Evolutionary conservation across 2,329 filamentous ascomycete species (phyloP).

Genomic region (Cladosporium sp.): DNA sequence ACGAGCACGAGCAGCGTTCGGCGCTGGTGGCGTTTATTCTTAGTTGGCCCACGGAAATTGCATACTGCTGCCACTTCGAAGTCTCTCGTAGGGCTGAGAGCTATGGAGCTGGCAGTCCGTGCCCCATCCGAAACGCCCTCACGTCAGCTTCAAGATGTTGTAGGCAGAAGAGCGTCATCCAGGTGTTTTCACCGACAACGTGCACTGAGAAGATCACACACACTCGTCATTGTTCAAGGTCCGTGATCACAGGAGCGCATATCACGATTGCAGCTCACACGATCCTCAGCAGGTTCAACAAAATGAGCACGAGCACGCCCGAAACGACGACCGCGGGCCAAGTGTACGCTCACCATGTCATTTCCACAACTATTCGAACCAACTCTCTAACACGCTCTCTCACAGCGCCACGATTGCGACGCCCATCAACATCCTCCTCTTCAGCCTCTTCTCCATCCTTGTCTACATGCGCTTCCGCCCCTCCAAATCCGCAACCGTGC

Average conservation of each 20-base stretch:
- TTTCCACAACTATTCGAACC: neutral
- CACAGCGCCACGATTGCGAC: constrained; percentile 56
- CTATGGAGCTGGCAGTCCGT: neutral
- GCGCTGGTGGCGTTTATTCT: neutral
- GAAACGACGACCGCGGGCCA: constrained; percentile 39
- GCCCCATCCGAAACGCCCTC: neutral
- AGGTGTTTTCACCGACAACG: neutral
- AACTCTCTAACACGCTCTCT: neutral
- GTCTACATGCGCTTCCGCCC: constrained; percentile 62
- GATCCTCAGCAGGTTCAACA: constrained; percentile 10
- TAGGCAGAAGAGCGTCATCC: neutral
- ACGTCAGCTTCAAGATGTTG: constrained; percentile 16
- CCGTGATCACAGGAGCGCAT: neutral
- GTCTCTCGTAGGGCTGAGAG: constrained; percentile 1
- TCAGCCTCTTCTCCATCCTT: constrained; percentile 58
- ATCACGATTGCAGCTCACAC: neutral
- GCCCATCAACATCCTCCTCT: constrained; percentile 62
- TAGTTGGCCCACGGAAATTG: neutral
- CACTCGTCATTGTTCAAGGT: neutral
- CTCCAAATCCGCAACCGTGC: constrained; percentile 42
- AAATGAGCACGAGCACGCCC: constrained; percentile 24
- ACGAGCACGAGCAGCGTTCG: neutral
- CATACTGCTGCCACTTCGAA: neutral
- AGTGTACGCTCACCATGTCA: constrained; percentile 39
- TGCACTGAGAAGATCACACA: neutral